Percentiles rank a stretch among this genome's conserved stretches.
These are phyloP conservation scores for Raphanus sativus DNA, from an alignment of 345 rosid species.

Conservation along the genomic window DNA sequence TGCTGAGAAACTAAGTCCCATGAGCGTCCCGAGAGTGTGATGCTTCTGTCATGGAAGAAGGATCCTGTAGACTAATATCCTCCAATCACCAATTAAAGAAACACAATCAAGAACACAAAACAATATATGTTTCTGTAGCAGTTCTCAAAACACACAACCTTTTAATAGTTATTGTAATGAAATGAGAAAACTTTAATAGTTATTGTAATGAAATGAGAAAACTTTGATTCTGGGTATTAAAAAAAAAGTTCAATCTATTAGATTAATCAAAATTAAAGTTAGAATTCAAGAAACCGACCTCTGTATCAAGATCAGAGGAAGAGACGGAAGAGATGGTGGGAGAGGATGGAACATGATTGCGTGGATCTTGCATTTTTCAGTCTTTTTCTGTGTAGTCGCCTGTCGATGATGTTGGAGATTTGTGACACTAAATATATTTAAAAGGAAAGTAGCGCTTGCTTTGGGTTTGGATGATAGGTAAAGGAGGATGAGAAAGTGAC, in stretches of 20 bases:
- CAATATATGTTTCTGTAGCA: not conserved
- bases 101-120: not conserved
- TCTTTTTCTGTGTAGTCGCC: not conserved
- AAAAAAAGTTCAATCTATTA: not conserved
- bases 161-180: not conserved
- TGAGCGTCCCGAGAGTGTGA: conserved; percentile 81
- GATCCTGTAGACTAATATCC: conserved; percentile 77
- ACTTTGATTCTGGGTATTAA: not conserved
- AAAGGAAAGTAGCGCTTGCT: conserved; percentile 17
- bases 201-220: not conserved
- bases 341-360: conserved; percentile 51
- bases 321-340: conserved; percentile 79
- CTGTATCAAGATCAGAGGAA: conserved; percentile 96
- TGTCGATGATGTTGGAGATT: conserved; percentile 9
- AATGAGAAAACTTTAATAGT: not conserved
- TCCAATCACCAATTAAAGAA: not conserved
- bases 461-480: conserved; percentile 26
- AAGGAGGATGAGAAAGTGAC: conserved; percentile 30
- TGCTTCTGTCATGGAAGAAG: conserved; percentile 96
- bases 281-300: conserved; percentile 46
- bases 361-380: conserved; percentile 55
- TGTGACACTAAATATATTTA: not conserved
- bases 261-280: not conserved
- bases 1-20: conserved; percentile 83
- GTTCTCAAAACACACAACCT: conserved; percentile 12